Conservation (phyloP, 2,329 filamentous ascomycete species). For the Epichloe sibirici region DNA sequence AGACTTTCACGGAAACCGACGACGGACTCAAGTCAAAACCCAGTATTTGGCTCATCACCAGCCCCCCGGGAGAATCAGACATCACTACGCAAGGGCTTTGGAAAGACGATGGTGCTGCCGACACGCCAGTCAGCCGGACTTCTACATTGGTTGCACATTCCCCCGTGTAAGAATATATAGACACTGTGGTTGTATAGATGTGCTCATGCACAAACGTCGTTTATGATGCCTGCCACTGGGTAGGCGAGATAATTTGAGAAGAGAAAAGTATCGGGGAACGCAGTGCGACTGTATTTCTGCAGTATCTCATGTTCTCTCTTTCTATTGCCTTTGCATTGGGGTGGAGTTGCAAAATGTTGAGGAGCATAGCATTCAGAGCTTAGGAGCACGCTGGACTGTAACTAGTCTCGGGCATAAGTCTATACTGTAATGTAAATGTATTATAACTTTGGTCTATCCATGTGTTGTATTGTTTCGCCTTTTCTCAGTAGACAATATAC, state of each 20-base stretch:
- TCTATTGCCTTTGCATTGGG: background rate
- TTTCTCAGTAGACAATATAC: too few relatives aligned
- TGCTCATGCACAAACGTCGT: background rate
- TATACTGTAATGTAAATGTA: too few relatives aligned
- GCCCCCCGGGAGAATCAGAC: background rate
- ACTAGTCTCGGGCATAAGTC: too few relatives aligned
- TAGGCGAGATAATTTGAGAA: background rate
- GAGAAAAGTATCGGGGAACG: background rate
- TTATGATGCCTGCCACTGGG: background rate
- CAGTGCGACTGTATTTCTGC: background rate
- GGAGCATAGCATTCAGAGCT: too few relatives aligned
- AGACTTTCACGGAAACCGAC: conserved; percentile 11
- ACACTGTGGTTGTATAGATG: background rate
- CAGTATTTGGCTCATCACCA: conserved; percentile 5
- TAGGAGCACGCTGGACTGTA: too few relatives aligned
- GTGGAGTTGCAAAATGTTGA: background rate
- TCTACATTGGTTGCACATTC: background rate
- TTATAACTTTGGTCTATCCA: too few relatives aligned
- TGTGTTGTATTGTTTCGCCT: too few relatives aligned
- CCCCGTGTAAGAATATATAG: background rate
- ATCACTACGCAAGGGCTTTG: background rate
- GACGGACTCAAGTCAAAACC: conserved; percentile 9
- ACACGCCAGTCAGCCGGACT: background rate
- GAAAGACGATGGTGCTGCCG: background rate
- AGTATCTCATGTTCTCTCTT: background rate